Base-by-base conservation (phyloP, 177 flowering plant genomes). In the Vitis hybrid region DNA sequence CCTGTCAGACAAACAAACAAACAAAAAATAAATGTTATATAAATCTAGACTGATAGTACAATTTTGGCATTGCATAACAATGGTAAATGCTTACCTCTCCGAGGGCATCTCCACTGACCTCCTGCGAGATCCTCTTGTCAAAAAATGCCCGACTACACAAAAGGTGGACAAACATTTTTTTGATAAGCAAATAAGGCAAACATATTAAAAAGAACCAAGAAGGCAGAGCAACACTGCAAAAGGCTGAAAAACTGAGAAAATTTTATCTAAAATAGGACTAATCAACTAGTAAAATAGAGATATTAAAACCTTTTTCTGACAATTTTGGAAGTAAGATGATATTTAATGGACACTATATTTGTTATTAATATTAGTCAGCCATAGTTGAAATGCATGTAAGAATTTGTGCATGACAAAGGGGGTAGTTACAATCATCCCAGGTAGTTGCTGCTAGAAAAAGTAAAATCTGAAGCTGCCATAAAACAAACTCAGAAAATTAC, bases 81-180 rank as follows among this genome's bases (percentile, higher is more conserved):
- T 30, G 39, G 8, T 18, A 48, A 17, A 2, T 11, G 14, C 30
- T 32, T 65, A 79, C 81, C 70, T 79, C 81, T 19, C 81, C 79
- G 19, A 79, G 74, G 9, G 81, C 58, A 65, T 78, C 81, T 60
- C 81, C 81, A 56, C 71, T 78, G 71, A 78, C 81, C 19, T 78
- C 81, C 74, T 78, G 81, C 13, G 81, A 75, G 64, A 78, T 75
- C 56, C 81, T 71, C 68, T 78, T 78, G 69, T 79, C 81, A 69
- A 18, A 79, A 26, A 79, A 79, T 4, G 81, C 78, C 3, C 79
- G 70, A 2, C 81, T 79, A 48, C 66, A 70, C 39, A n/a, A 32
- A 7, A 60, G 6, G 57, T 6, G 23, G 26, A 21, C 13, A 51
- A 59, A 55, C 2, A 15, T 9, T 7, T 39, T 39, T 39, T 5